Evolutionary conservation across 2,329 filamentous ascomycete species (phyloP), one percentile per base, ranked within the genome.

Genomic region (Ophiostoma australiae): DNA sequence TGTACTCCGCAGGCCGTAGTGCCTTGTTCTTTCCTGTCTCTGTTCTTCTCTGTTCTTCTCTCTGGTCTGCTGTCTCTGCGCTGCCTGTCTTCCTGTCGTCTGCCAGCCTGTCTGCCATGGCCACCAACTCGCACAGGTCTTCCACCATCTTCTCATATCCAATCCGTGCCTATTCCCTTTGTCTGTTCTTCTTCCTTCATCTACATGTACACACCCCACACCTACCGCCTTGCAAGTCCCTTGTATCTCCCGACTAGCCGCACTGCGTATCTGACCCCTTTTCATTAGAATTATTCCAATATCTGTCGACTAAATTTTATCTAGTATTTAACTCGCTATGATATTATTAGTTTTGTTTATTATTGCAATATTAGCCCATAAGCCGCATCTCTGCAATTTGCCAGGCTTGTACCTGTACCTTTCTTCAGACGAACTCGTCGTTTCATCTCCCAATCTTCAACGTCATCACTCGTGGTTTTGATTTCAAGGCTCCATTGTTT

Each of bases 181-280:
- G 8, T 39, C 37, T 39, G 37, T 39, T 44, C 13, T 44, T 48
- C 44, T 48, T 20, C 37, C 37, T 48, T 48, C 7, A 41, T 11
- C 39, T 48, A 39, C 20, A 20, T n/a, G 44, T 48, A 10, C 17
- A 20, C 17, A 48, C 44, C 17, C 44, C 44, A 48, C 44, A 48
- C 15, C 17, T 39, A 39, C 13, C 37, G 37, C 6, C 37, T 39
- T 7, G 13, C 17, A 44, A 41, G 17, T 44, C 41, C 41, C 13
- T 41, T 37, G 39, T 44, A 44, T 44, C 39, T n/a, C 44, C 20
- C 7, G n/a, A 27, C 52, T 58, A 58, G 52, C 52, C 52, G 52
- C 52, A 23, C 44, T 58, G 13, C n/a, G 52, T 58, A 58, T 58
- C 52, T 55, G 52, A 58, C 52, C 52, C 52, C 52, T 58, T 58